phyloP scores from a whole-genome alignment of 257 asterid genomes.

The Hygrophila difformis region DNA sequence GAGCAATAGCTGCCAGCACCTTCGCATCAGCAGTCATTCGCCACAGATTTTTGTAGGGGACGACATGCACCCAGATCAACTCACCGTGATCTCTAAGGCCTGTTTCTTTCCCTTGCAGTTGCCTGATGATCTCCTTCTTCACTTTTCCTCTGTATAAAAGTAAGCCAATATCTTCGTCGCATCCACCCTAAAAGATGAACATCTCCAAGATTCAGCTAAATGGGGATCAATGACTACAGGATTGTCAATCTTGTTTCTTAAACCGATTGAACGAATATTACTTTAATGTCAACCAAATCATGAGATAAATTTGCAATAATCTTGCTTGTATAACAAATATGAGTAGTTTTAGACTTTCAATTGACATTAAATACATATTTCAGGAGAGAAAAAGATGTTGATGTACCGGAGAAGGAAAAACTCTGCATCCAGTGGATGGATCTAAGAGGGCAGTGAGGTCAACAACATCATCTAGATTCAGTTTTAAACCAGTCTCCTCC shows the following conservation, averaged over 20 bases:
- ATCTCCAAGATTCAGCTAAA: constrained; percentile 5
- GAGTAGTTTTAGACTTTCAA: too few relatives aligned
- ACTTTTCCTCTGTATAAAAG: constrained; percentile 65
- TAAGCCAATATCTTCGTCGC: constrained; percentile 75
- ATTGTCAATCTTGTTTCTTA: too few relatives aligned
- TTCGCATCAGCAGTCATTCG: constrained; percentile 84
- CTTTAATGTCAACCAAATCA: too few relatives aligned
- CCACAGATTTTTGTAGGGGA: constrained; percentile 72
- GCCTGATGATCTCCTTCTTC: constrained; percentile 45
- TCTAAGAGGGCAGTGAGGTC: constrained; percentile 80
- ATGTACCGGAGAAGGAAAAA: constrained; percentile 74
- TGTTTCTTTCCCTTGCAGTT: constrained; percentile 71
- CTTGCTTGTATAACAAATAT: too few relatives aligned
- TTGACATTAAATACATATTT: too few relatives aligned
- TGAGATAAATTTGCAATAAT: too few relatives aligned
- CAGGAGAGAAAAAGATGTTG: background rate
- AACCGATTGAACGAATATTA: background rate
- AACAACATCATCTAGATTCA: constrained; percentile 52
- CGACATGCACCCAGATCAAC: constrained; percentile 66
- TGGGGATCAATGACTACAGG: too few relatives aligned
- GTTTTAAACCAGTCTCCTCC: constrained; percentile 80
- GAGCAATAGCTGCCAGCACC: constrained; percentile 60
- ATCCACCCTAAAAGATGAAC: constrained; percentile 57
- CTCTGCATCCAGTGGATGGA: constrained; percentile 62
- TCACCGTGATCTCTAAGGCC: constrained; percentile 87